These are phyloP conservation scores for Juglanconis oblonga DNA, from an alignment of 2,329 filamentous ascomycete species.

Conservation along the genomic window DNA sequence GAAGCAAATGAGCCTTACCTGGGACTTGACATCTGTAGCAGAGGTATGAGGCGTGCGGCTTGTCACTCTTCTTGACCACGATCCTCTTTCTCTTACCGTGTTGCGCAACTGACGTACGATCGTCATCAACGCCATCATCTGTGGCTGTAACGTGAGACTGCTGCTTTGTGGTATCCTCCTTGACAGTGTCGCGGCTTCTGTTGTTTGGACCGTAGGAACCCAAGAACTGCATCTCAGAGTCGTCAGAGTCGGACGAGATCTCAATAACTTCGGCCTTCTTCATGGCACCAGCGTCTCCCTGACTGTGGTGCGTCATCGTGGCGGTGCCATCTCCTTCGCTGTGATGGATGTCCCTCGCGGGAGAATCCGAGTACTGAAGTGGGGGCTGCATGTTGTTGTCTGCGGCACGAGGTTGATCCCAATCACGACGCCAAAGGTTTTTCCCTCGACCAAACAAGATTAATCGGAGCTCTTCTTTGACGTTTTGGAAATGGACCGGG, in stretches of 20 bases:
- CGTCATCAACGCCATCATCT: too few species aligned
- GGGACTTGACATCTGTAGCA: constrained; percentile 31
- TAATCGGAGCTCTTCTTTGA: neutral
- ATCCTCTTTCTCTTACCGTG: neutral
- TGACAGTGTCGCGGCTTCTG: neutral
- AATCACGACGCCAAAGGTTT: neutral
- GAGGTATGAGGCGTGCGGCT: constrained; percentile 21
- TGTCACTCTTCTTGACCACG: neutral
- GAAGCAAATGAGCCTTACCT: constrained; percentile 25
- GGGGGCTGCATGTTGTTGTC: neutral
- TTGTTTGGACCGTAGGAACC: neutral
- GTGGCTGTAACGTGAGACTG: too few species aligned
- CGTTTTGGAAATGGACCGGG: neutral
- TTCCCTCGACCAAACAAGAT: neutral
- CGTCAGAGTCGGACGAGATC: neutral
- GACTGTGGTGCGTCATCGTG: neutral
- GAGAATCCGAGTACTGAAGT: neutral
- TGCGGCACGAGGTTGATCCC: constrained; percentile 3
- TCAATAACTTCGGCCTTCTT: neutral
- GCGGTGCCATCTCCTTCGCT: neutral
- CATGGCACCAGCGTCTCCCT: neutral
- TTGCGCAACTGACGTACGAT: too few species aligned
- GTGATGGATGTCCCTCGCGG: neutral
- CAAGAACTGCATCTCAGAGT: constrained; percentile 6
- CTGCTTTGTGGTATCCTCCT: too few species aligned